Evolutionary conservation across 1,284 basidiomycete species (phyloP), one percentile per base, ranked within the genome.

Genomic region (Trametes polyzona): DNA sequence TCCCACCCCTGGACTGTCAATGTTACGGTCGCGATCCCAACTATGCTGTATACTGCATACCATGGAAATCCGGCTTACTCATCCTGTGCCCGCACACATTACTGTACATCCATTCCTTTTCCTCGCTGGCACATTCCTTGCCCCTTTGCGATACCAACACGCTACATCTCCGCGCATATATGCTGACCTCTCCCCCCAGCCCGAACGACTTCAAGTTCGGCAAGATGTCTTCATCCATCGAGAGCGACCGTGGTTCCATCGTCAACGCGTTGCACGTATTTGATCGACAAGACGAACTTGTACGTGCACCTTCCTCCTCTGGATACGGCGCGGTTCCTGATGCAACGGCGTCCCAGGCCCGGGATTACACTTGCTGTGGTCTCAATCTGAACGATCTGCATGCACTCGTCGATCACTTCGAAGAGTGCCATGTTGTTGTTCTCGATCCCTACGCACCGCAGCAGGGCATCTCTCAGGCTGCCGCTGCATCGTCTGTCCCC

Each of bases 281-380:
- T 57, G 85, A 88, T 65, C 77, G 82, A 47, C 86, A 90, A 64
- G 86, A 85, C 53, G 88, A 91, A 61, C 73, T 89, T 37, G 86
- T 87, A 51, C 74, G 83, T 79, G 40, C 43, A 37, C 2, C 7
- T 16, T 21, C 9, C 41, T 12, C 47, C 21, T 14, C 39, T 44
- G 16, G 37, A 14, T 51, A 24, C 40, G 30, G n/a, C 44, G 12
- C 54, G 29, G 14, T 42, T 37, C 17, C 29, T 30, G 24, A 44
- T 23, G 36, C 12, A 37, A 51, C 52, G 88, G 81, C 92, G 89
- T 73, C 33, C 19, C 53, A 55, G 53, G 46, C 53, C 12, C 85
- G 88, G 56, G 87, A 94, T 69, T 95, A 92, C 74, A 85, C 86
- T 1, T 95, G 92, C 74, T 95, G 92, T 67, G 92, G 90, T 11